These are phyloP conservation scores for Lactarius akahatsu DNA, from an alignment of 768 basidiomycete genomes.

Conservation along the genomic window DNA sequence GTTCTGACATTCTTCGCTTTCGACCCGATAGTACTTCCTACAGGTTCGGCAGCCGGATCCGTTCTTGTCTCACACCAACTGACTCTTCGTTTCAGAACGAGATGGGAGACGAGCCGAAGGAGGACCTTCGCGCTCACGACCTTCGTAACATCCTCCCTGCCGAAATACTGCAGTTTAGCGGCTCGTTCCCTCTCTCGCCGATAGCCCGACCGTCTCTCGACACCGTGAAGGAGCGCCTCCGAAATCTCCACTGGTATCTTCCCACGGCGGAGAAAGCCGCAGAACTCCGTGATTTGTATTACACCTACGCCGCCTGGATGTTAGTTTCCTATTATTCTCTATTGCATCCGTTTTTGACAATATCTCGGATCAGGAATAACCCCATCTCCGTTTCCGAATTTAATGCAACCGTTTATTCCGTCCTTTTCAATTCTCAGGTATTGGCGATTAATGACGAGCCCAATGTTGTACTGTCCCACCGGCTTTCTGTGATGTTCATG, in stretches of 20 bases:
- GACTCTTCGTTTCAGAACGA: constrained; percentile 52
- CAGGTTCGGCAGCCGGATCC: constrained; percentile 48
- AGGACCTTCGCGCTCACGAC: constrained; percentile 45
- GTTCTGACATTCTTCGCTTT: constrained; percentile 27
- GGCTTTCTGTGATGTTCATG: constrained; percentile 58
- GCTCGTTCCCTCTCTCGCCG: constrained; percentile 62
- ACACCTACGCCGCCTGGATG: constrained; percentile 72
- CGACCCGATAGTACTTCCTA: constrained; percentile 58
- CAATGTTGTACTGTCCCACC: constrained; percentile 47
- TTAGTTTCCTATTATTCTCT: constrained; percentile 53
- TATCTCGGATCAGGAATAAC: constrained; percentile 50
- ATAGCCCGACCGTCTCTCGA: constrained; percentile 40
- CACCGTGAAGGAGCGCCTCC: constrained; percentile 46
- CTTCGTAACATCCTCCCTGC: constrained; percentile 58
- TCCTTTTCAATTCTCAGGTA: constrained; percentile 51
- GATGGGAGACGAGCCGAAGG: constrained; percentile 53
- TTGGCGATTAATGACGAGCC: constrained; percentile 43
- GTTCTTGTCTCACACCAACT: constrained; percentile 17
- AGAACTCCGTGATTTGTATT: constrained; percentile 58
- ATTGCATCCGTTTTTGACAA: constrained; percentile 33
- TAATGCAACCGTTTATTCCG: constrained; percentile 48
- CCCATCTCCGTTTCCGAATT: constrained; percentile 61
- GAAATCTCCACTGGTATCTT: constrained; percentile 67
- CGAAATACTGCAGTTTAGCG: constrained; percentile 62
- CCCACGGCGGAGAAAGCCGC: constrained; percentile 59